Base-by-base conservation (phyloP, 805 yeast genomes). In the Starmerella riodocensis region DNA sequence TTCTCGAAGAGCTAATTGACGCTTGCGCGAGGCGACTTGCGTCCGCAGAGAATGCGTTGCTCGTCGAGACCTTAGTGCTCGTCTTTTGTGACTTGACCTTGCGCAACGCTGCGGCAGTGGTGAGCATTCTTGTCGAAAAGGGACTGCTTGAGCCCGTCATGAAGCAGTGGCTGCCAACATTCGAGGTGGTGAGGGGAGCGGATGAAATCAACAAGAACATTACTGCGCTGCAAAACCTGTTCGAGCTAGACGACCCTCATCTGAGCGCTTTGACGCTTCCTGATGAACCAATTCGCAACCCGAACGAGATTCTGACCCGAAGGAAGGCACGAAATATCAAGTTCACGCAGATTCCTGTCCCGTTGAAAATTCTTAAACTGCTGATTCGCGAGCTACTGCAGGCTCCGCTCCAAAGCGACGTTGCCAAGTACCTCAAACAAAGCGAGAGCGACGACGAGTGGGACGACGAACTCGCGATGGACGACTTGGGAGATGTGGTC, bases 131-230 rank as follows among this genome's bases (percentile, higher is more conserved):
- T 37, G 61, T 65, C 17, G 58, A 59, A 7, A 26, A 44, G 2
- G 51, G 65, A 20, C 77, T 79, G 1, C 61, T 85, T 8, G 62
- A 62, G 19, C 58, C 69, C 3, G 72, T 83, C 1, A 56, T 88
- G 37, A 76, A 78, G 2, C 76, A 80, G 37, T 91, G 97, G 97
- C 69, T 88, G 35, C 73, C 72, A 20, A 70, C 83, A 2, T 86
- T 83, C 58, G 88, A 82, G 50, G 74, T 78, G 2, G 71, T 86
- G 29, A 67, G 88, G 43, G 95, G 96, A 0, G 75, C 69, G 41
- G 80, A 75, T 21, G 74, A 74, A 42, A 83, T 86, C 35, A 67
- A 71, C 45, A 73, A 64, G 36, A 70, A 69, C 51, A 69, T 81
- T n/a, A 54, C 70, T 22, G 94, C 95, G 0, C 64, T 91, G 29